phyloP scores from a whole-genome alignment of 805 yeast genomes.

The Zygotorulaspora florentina region DNA sequence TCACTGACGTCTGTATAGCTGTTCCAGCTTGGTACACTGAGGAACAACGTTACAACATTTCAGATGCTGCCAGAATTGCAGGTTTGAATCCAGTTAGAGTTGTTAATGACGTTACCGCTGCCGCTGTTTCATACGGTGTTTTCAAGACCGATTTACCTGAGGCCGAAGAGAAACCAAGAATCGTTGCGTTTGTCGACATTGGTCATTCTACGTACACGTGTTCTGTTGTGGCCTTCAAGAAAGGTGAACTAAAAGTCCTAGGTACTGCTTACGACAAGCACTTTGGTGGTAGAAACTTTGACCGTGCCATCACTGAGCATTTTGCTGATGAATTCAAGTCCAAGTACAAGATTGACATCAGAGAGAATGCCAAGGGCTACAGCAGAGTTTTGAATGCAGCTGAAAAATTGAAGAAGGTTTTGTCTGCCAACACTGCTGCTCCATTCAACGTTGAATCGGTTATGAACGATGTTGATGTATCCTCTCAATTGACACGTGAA shows the following conservation, averaged over 20 bases:
- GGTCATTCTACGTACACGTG: conserved; percentile 96
- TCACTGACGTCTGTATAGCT: conserved; percentile 85
- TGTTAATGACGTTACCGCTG: conserved; percentile 96
- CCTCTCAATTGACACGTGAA: conserved; percentile 82
- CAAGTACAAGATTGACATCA: conserved; percentile 91
- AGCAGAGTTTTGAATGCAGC: conserved; percentile 88
- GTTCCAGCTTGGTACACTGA: conserved; percentile 98
- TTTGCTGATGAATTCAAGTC: conserved; percentile 88
- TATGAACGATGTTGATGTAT: conserved; percentile 95
- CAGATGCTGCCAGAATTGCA: conserved; percentile 93
- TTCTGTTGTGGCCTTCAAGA: conserved; percentile 83
- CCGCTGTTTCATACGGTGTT: conserved; percentile 98
- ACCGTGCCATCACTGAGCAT: conserved; percentile 88
- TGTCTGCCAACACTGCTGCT: conserved; percentile 92
- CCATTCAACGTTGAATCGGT: conserved; percentile 94
- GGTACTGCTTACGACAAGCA: conserved; percentile 92
- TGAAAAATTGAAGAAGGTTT: conserved; percentile 90
- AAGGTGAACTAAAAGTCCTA: conserved; percentile 90
- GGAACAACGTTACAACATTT: conserved; percentile 91
- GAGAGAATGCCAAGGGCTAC: conserved; percentile 90
- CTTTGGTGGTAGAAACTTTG: conserved; percentile 98
- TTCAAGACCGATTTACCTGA: conserved; percentile 96
- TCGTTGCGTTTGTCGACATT: conserved; percentile 90
- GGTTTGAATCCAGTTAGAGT: conserved; percentile 97
- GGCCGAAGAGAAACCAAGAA: conserved; percentile 68